Evolutionary conservation across 1,284 basidiomycete genomes (phyloP).

Genomic region (Cryptococcus neoformans): DNA sequence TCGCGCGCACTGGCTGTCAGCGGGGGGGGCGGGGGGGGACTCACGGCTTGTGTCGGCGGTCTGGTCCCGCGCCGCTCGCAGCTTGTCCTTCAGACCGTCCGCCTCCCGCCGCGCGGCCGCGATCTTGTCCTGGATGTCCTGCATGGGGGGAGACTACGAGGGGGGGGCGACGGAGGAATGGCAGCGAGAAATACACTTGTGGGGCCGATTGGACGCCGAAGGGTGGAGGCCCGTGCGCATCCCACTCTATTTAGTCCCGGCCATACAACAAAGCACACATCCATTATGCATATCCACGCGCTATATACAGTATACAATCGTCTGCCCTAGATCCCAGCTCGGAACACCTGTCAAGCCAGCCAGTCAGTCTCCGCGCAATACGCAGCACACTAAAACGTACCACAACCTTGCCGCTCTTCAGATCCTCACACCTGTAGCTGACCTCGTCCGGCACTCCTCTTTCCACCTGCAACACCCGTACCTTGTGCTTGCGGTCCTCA

Average conservation of each 20-base stretch:
- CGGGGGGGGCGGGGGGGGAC: slow-evolving; percentile 45
- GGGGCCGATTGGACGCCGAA: neutral
- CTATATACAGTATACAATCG: no score
- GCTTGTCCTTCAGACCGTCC: slow-evolving; percentile 58
- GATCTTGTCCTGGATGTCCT: slow-evolving; percentile 87
- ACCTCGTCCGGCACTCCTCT: slow-evolving; percentile 62
- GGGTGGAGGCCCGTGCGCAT: neutral
- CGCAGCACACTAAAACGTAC: slow-evolving; percentile 48
- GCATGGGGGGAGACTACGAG: no score
- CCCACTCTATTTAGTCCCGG: no score
- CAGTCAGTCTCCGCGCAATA: no score
- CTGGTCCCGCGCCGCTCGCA: slow-evolving; percentile 52
- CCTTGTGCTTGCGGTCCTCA: slow-evolving; percentile 72
- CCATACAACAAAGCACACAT: no score
- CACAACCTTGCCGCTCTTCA: slow-evolving; percentile 78
- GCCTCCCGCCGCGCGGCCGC: slow-evolving; percentile 94
- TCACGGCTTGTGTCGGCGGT: slow-evolving; percentile 92
- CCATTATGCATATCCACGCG: no score
- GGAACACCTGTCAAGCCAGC: no score
- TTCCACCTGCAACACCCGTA: slow-evolving; percentile 68
- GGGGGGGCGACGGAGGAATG: no score
- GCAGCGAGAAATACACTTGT: no score
- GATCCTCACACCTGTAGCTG: slow-evolving; percentile 81
- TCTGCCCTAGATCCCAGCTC: no score
- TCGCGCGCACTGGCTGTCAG: slow-evolving; percentile 68